Evolutionary conservation across 805 yeast species (phyloP).

Genomic region (Wickerhamiella cacticola): DNA sequence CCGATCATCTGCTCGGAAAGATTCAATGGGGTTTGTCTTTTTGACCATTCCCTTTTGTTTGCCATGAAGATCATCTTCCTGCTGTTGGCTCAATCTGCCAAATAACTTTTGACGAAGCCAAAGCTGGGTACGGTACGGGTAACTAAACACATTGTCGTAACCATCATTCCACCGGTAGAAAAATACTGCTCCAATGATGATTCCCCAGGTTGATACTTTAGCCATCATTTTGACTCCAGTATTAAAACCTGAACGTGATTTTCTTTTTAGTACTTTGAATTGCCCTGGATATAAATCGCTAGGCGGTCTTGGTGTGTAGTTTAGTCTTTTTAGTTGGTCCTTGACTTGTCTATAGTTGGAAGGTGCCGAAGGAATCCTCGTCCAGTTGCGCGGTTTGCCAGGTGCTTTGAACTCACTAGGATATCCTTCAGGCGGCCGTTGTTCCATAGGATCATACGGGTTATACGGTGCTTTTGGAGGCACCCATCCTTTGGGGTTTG

Average conservation of each 20-base stretch:
- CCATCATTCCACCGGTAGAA: slow-evolving; percentile 81
- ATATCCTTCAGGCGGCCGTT: slow-evolving; percentile 71
- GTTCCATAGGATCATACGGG: slow-evolving; percentile 69
- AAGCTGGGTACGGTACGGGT: slow-evolving; percentile 51
- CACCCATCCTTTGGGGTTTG: slow-evolving; percentile 69
- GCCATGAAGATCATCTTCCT: slow-evolving; percentile 47
- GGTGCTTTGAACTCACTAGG: slow-evolving; percentile 72
- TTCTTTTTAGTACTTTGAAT: slow-evolving; percentile 53
- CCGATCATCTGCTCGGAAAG: slow-evolving; percentile 10
- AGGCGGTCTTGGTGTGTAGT: slow-evolving; percentile 68
- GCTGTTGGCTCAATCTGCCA: slow-evolving; percentile 46
- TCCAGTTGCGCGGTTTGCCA: slow-evolving; percentile 43
- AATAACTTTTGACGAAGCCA: slow-evolving; percentile 40
- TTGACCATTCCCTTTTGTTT: slow-evolving; percentile 27
- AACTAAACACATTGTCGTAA: slow-evolving; percentile 59
- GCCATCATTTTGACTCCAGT: slow-evolving; percentile 52
- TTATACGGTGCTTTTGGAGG: slow-evolving; percentile 77
- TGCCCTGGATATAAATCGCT: slow-evolving; percentile 69
- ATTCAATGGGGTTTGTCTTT: slow-evolving; percentile 13
- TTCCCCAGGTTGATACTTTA: slow-evolving; percentile 36
- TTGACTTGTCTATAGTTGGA: slow-evolving; percentile 55
- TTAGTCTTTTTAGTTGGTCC: slow-evolving; percentile 59
- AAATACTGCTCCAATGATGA: slow-evolving; percentile 51
- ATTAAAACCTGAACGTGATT: slow-evolving; percentile 44
- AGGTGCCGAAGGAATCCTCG: slow-evolving; percentile 51